Evolutionary conservation across 2,329 filamentous ascomycete species (phyloP), one percentile per base, ranked within the genome.

Genomic region (Scleromitrula shiraiana): DNA sequence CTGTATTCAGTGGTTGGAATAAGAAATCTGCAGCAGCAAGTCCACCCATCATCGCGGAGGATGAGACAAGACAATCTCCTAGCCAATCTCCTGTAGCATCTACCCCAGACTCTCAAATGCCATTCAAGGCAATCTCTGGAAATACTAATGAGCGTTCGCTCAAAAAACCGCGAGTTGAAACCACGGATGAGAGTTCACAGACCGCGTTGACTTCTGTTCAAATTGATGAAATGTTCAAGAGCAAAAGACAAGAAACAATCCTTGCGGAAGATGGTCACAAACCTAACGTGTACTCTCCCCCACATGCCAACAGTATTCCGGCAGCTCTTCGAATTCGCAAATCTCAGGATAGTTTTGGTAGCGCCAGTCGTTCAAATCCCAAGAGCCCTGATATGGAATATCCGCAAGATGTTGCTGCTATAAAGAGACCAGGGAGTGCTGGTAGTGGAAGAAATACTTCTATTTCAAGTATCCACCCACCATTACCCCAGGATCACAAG

Each of bases 151-250:
- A 65, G 43, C 68, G 68, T 17, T 59, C 67, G 20, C 41, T 55
- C 6, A 71, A 69, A 49, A 75, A 70, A 59, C 59, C 54, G 19
- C 44, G 62, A 19, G 53, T 68, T 33, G 65, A 68, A 46, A 83
- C 75, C 52, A 69, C 73, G 17, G 88, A 95, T 59, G 83, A 85
- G 56, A 78, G 82, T 45, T 84, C 85, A 12, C 91, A 96, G 67
- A 96, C 90, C 20, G 75, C 83, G 32, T 72, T 96, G 24, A 94
- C 88, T n/a, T 78, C 86, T 0, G 78, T 85, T 41, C 82, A 85
- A 48, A 88, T 95, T 54, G 89, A 95, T 56, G 76, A 80, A 47
- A 74, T 95, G 60, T 68, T 94, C 48, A 48, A 76, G 55, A 72
- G 74, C 46, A 80, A 78, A 57, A 51, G 60, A 23, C 59, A 62